Percentiles rank a stretch among this genome's conserved stretches.
phyloP scores from a whole-genome alignment of 2,329 filamentous ascomycete genomes.

The Aaosphaeria pasadenensis region DNA sequence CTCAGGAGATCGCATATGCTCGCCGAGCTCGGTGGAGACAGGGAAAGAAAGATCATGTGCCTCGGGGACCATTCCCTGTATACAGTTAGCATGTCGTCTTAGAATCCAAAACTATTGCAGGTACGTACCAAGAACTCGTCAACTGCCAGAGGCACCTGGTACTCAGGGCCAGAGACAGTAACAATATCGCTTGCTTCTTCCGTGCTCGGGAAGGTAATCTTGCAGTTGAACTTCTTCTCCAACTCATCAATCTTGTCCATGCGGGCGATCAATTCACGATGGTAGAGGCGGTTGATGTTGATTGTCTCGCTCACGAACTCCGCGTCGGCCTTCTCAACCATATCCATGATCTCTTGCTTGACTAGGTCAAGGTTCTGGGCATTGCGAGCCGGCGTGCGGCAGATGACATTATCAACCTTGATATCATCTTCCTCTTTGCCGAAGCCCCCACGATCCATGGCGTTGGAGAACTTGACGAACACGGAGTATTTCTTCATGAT shows the following conservation, averaged over 20 bases:
- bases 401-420: slow-evolving; percentile 98
- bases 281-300: slow-evolving; percentile 90
- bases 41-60: slow-evolving; percentile 87
- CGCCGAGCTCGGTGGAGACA: slow-evolving; percentile 70
- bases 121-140: slow-evolving; percentile 79
- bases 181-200: slow-evolving; percentile 96
- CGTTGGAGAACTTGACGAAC: slow-evolving; percentile 99
- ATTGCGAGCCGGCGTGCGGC: slow-evolving; percentile 93
- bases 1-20: slow-evolving; percentile 76
- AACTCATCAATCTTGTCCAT: slow-evolving; percentile 88
- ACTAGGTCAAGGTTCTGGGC: slow-evolving; percentile 95
- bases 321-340: slow-evolving; percentile 97
- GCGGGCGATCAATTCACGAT: slow-evolving; percentile 86
- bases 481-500: slow-evolving; percentile 99
- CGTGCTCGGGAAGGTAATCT: slow-evolving; percentile 96
- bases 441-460: slow-evolving; percentile 93
- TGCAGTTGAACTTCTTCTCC: slow-evolving; percentile 99
- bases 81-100: slow-evolving; percentile 25
- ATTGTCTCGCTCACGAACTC: slow-evolving; percentile 95
- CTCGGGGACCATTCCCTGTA: slow-evolving; percentile 90
- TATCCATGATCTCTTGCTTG: slow-evolving; percentile 98
- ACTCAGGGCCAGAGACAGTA: slow-evolving; percentile 92
- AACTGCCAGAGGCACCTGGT: slow-evolving; percentile 95
- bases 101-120: not conserved
- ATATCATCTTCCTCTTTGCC: slow-evolving; percentile 97